A percentile compares a stretch with the other conserved stretches of the same genome.
Conservation (phyloP, 306 rosid species). For the barrel medic (Medicago truncatula) region MtrunA17r5.0-ANR NC_053045.1:59434501-59435000, state of each 20-base stretch:
- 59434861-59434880: neutral
- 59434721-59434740: neutral
- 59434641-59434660: neutral
- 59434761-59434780: conserved; percentile 5
- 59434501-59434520: no score
- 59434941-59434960: conserved; percentile 83
- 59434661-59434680: neutral
- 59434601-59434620: neutral
- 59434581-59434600: neutral
- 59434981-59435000: conserved; percentile 91
- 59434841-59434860: neutral
- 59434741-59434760: neutral
- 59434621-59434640: conserved; percentile 2
- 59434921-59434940: conserved; percentile 45
- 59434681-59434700: neutral
- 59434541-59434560: neutral
- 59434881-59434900: neutral
- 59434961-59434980: conserved; percentile 95
- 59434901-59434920: conserved; percentile 12
- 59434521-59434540: no score
- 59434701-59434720: neutral
- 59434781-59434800: conserved; percentile 9
- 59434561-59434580: neutral
- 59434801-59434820: neutral
- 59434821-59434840: neutral